Evolutionary conservation across 495 filamentous ascomycete species (phyloP), one percentile per base, ranked within the genome.

Genomic region (Xylaria acuta): DNA sequence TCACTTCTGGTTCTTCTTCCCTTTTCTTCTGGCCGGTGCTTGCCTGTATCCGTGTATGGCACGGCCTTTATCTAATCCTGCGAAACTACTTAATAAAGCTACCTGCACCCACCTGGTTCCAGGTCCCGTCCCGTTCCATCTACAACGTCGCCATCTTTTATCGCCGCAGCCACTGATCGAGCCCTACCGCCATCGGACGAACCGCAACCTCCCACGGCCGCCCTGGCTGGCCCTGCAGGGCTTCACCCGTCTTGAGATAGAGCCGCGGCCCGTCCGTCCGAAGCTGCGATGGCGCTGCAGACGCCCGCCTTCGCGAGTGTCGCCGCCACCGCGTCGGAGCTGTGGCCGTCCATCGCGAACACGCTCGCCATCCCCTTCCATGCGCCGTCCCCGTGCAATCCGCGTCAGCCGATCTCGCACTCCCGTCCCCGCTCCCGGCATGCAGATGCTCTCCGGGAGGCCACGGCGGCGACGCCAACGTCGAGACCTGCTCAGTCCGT

Each of bases 321-420:
- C 66, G 84, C 83, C 63, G 83, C 85, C 49, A 83, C 84, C 70
- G 84, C 86, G 2, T 79, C 84, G 62, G 86, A 89, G 53, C 70
- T 88, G 71, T 89, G 85, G 86, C 87, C 88, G 30, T 86, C 87
- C 22, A 82, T 90, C 70, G 81, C 84, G 49, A 84, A 80, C 71
- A 79, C 84, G 25, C 75, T 90, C 62, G 74, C 79, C 22, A 65
- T 82, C 22, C 83, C 88, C 30, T 86, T 82, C 80, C 80, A 80
- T 62, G 54, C 74, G n/a, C 45, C 72, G 8, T 73, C 71, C 32
- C 62, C 73, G 25, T 63, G 22, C 40, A 62, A 69, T 25, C 63
- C 56, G 27, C 49, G 49, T 34, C 74, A 72, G 34, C 65, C 63
- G 64, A 72, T 41, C 59, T 34, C 63, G 59, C 59, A 63, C 49